phyloP scores from a whole-genome alignment of 2,329 filamentous ascomycete genomes.

The Dothideomycetes sp. region DNA sequence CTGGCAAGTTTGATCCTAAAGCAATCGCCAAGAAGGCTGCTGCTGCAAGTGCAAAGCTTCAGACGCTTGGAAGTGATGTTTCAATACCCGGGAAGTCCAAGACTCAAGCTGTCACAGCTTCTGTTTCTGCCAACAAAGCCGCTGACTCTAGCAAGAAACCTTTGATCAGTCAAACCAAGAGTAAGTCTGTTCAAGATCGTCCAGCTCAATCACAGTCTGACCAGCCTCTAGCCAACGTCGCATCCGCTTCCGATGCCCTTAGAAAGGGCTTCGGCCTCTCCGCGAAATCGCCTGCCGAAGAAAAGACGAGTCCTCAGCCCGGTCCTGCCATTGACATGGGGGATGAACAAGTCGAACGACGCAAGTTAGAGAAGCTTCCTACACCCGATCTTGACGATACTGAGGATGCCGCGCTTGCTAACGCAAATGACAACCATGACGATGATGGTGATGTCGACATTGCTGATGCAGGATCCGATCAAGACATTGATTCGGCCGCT shows the following conservation, averaged over 20 bases:
- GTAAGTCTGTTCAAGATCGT: background rate
- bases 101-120: slow-evolving; percentile 30
- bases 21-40: slow-evolving; percentile 72
- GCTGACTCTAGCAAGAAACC: slow-evolving; percentile 15
- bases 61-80: slow-evolving; percentile 48
- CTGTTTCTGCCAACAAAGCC: slow-evolving; percentile 29
- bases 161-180: slow-evolving; percentile 1
- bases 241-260: slow-evolving; percentile 6
- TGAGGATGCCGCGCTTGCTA: slow-evolving; percentile 43
- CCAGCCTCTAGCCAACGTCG: background rate
- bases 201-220: background rate
- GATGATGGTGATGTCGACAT: slow-evolving; percentile 61
- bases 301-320: slow-evolving; percentile 42
- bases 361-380: slow-evolving; percentile 86
- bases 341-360: slow-evolving; percentile 76
- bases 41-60: slow-evolving; percentile 41
- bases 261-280: slow-evolving; percentile 63
- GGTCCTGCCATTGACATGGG: slow-evolving; percentile 73
- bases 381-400: slow-evolving; percentile 54
- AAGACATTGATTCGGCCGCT: slow-evolving; percentile 77
- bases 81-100: slow-evolving; percentile 40
- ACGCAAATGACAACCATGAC: slow-evolving; percentile 33
- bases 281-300: slow-evolving; percentile 52
- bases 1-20: slow-evolving; percentile 80
- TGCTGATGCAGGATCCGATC: slow-evolving; percentile 72